These are phyloP conservation scores for Gracilariopsis chorda DNA, from an alignment of 23 red algal species.

Conservation along the genomic window DNA sequence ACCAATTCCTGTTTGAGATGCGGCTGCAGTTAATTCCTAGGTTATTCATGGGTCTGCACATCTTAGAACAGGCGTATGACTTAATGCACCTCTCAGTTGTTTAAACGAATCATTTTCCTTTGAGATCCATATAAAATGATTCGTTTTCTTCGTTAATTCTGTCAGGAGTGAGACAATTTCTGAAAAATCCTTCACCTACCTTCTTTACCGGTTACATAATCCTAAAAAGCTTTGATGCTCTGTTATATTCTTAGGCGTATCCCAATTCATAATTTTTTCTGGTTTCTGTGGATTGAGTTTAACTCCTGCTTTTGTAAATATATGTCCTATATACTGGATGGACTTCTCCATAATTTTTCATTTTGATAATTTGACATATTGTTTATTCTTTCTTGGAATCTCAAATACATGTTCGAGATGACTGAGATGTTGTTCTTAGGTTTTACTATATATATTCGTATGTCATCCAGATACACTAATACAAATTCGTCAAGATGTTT, in stretches of 20 bases:
- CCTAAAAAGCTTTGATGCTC: conserved; percentile 33
- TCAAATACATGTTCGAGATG: conserved; percentile 20
- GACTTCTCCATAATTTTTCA: background rate
- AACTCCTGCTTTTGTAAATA: background rate
- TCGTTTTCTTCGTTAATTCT: conserved; percentile 3
- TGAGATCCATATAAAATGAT: background rate
- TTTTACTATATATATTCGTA: conserved; percentile 49
- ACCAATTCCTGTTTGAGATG: background rate
- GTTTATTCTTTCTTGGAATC: background rate
- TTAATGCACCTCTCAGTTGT: background rate
- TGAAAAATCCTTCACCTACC: conserved; percentile 33
- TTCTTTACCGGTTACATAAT: conserved; percentile 20
- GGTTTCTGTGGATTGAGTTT: conserved; percentile 8
- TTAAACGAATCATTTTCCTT: background rate
- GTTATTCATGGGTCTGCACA: background rate
- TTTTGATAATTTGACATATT: conserved; percentile 1
- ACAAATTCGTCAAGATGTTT: conserved; percentile 30
- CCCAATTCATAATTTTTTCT: background rate
- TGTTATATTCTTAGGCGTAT: background rate
- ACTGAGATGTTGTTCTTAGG: background rate
- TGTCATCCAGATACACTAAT: conserved; percentile 30
- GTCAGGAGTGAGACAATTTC: background rate
- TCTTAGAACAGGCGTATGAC: background rate
- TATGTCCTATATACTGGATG: conserved; percentile 44
- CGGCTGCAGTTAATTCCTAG: background rate